Percentiles rank a stretch among this genome's conserved stretches.
Evolutionary conservation across 1,284 basidiomycete genomes (phyloP).

Genomic region (Cryptococcus floricola): DNA sequence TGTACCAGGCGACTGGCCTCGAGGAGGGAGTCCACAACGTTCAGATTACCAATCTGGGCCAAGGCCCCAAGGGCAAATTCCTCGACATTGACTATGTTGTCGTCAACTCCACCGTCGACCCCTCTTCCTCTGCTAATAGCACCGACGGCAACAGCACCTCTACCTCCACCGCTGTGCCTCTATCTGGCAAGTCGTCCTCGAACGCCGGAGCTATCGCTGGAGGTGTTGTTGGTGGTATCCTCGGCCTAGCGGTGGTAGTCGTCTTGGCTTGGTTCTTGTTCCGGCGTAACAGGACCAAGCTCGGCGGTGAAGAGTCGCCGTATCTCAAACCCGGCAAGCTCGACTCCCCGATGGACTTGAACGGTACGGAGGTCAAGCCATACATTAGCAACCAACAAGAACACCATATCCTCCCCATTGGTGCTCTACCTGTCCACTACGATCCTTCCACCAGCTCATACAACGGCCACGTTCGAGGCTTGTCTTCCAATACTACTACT

Average conservation of each 20-base stretch:
- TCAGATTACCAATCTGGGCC: conserved; percentile 15
- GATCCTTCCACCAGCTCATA: no score
- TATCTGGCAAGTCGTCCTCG: background rate
- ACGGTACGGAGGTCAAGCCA: conserved; percentile 27
- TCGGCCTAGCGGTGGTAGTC: conserved; percentile 9
- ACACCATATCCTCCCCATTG: no score
- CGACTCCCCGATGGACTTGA: conserved; percentile 1
- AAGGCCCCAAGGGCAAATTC: conserved; percentile 4
- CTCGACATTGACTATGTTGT: conserved; percentile 19
- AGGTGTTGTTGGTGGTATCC: conserved; percentile 17
- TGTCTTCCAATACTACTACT: no score
- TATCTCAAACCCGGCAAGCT: background rate
- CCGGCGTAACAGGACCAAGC: no score
- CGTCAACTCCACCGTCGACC: conserved; percentile 13
- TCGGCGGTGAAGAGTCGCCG: background rate
- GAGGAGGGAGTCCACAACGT: conserved; percentile 15
- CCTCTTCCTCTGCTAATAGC: background rate
- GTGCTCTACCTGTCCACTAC: no score
- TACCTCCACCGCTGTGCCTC: background rate
- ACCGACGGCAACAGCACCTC: background rate
- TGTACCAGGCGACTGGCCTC: conserved; percentile 14
- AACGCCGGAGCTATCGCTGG: conserved; percentile 17
- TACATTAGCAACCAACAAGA: conserved; percentile 2
- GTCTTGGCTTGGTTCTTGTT: conserved; percentile 13
- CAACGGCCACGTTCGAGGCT: no score